Evolutionary conservation across 1,284 basidiomycete genomes (phyloP).

Genomic region (Marasmius fiardii): DNA sequence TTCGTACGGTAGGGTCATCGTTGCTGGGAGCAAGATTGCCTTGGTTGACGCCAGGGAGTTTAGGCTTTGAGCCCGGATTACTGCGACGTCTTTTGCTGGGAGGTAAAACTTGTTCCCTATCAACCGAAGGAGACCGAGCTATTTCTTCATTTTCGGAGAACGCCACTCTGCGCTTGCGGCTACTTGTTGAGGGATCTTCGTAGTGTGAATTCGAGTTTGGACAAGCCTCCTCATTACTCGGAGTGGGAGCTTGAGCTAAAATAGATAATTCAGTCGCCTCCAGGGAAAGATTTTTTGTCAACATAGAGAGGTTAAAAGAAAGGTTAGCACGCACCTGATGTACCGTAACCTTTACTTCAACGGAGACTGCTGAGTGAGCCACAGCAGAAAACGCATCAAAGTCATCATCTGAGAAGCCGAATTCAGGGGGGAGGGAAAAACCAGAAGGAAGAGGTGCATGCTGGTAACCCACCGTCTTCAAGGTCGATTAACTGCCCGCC

Average conservation of each 20-base stretch:
- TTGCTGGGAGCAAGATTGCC: neutral
- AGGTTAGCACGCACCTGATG: slow-evolving; percentile 3
- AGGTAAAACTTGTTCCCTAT: slow-evolving; percentile 4
- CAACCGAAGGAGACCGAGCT: neutral
- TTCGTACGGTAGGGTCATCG: neutral
- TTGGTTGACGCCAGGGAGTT: neutral
- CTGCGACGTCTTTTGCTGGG: slow-evolving; percentile 6
- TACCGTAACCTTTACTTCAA: slow-evolving; percentile 39
- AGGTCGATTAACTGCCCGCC: slow-evolving; percentile 56
- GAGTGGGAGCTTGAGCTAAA: neutral
- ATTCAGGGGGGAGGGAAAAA: too few relatives aligned
- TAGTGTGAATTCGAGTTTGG: slow-evolving; percentile 8
- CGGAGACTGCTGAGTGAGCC: slow-evolving; percentile 29
- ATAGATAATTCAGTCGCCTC: neutral
- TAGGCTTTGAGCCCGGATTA: neutral
- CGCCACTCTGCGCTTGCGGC: slow-evolving; percentile 28
- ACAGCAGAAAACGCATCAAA: slow-evolving; percentile 65
- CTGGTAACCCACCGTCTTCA: slow-evolving; percentile 57
- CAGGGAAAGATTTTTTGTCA: neutral
- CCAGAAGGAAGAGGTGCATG: neutral
- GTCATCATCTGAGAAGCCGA: slow-evolving; percentile 55
- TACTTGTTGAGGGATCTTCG: slow-evolving; percentile 13
- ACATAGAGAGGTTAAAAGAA: neutral
- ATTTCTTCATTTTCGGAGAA: slow-evolving; percentile 17
- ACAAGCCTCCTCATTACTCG: neutral